phyloP scores from a whole-genome alignment of 2,329 filamentous ascomycete genomes.

The Colletotrichum sp. region DNA sequence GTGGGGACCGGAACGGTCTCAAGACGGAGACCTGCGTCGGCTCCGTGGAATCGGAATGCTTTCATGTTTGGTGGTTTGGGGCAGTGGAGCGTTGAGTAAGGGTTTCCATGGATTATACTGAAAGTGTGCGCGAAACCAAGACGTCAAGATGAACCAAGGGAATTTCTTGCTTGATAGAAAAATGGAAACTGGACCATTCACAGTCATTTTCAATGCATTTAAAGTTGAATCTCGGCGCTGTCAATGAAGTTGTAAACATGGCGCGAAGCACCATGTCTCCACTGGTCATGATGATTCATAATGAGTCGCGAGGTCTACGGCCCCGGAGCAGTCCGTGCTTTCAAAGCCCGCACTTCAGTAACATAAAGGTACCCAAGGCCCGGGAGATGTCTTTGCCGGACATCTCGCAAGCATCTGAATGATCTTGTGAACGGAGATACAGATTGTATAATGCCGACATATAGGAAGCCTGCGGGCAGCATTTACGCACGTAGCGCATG shows the following conservation, averaged over 20 bases:
- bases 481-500: neutral
- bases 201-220: neutral
- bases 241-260: neutral
- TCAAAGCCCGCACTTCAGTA: neutral
- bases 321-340: neutral
- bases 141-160: neutral
- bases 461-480: neutral
- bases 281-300: neutral
- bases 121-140: too few species aligned
- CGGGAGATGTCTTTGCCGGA: neutral
- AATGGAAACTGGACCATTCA: too few species aligned
- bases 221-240: rapidly evolving
- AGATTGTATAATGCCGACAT: neutral
- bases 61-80: neutral
- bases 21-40: neutral
- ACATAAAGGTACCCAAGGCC: neutral
- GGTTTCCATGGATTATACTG: too few species aligned
- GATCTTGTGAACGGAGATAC: neutral
- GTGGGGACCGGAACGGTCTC: neutral
- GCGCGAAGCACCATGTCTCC: rapidly evolving
- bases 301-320: rapidly evolving
- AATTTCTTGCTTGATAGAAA: neutral
- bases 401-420: neutral
- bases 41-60: conserved; percentile 6
- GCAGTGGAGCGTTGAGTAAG: too few species aligned